Evolutionary conservation across 768 basidiomycete genomes (phyloP).

Genomic region (Lentinula boryana): DNA sequence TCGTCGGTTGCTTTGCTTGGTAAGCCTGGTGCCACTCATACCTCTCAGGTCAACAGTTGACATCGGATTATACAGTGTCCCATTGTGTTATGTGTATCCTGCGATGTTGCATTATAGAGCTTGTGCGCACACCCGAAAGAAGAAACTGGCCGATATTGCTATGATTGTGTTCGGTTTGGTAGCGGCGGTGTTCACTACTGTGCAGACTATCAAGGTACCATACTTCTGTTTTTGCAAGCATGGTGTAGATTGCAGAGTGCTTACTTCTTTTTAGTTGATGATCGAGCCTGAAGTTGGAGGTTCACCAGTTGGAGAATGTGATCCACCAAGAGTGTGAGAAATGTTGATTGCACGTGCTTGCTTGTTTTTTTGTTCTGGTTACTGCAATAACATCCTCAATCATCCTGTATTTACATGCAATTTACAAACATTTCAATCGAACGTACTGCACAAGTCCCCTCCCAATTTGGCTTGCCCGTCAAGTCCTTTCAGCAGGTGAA

Average conservation of each 20-base stretch:
- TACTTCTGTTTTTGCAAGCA: neutral
- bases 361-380: too few species aligned
- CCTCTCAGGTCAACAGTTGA: neutral
- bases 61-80: slow-evolving; percentile 51
- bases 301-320: slow-evolving; percentile 22
- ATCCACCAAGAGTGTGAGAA: neutral
- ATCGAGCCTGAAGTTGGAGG: slow-evolving; percentile 37
- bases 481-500: too few species aligned
- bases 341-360: neutral
- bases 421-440: too few species aligned
- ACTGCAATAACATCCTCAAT: too few species aligned
- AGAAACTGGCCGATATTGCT: slow-evolving; percentile 63
- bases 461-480: too few species aligned
- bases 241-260: slow-evolving; percentile 4
- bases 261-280: slow-evolving; percentile 45
- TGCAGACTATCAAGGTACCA: slow-evolving; percentile 67
- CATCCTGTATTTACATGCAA: too few species aligned
- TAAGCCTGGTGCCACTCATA: slow-evolving; percentile 27
- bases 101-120: slow-evolving; percentile 89
- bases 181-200: slow-evolving; percentile 74
- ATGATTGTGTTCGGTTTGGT: slow-evolving; percentile 71
- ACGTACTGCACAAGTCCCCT: too few species aligned
- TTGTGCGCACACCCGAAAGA: slow-evolving; percentile 63
- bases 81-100: slow-evolving; percentile 91
- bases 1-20: slow-evolving; percentile 94